phyloP scores from a whole-genome alignment of 108 stramenopile species.

The Mediolabrus comicus region DNA sequence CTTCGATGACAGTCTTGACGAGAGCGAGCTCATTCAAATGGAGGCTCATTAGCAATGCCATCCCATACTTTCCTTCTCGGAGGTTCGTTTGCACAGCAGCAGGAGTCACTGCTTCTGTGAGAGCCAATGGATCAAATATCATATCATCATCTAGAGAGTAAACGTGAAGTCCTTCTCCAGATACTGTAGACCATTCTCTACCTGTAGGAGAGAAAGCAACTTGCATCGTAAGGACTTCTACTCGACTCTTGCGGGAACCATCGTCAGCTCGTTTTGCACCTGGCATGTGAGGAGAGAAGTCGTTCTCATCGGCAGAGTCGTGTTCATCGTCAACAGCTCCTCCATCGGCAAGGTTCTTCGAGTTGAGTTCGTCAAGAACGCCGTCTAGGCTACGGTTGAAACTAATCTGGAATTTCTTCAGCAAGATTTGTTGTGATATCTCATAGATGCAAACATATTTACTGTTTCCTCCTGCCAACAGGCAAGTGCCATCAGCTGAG shows the following conservation, averaged over 20 bases:
- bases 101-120: conserved; percentile 86
- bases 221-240: conserved; percentile 82
- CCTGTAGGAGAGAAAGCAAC: conserved; percentile 88
- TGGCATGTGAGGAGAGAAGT: conserved; percentile 63
- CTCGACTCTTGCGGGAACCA: conserved; percentile 81
- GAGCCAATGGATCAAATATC: conserved; percentile 89
- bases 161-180: conserved; percentile 87
- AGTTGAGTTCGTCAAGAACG: conserved; percentile 85
- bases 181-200: conserved; percentile 87
- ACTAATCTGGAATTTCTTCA: conserved; percentile 99
- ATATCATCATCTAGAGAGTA: conserved; percentile 92
- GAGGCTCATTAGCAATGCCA: conserved; percentile 79
- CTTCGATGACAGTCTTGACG: conserved; percentile 74
- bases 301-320: conserved; percentile 77
- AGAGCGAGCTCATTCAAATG: conserved; percentile 84
- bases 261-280: conserved; percentile 88
- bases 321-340: conserved; percentile 81
- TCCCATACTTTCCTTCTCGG: conserved; percentile 56
- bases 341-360: conserved; percentile 79
- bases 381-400: conserved; percentile 94
- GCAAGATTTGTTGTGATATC: conserved; percentile 84
- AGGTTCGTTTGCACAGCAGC: conserved; percentile 72
- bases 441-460: conserved; percentile 99
- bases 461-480: conserved; percentile 96
- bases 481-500: conserved; percentile 94